Base-by-base conservation (phyloP, 2,329 filamentous ascomycete species). In the Tolypocladium paradoxum region DNA sequence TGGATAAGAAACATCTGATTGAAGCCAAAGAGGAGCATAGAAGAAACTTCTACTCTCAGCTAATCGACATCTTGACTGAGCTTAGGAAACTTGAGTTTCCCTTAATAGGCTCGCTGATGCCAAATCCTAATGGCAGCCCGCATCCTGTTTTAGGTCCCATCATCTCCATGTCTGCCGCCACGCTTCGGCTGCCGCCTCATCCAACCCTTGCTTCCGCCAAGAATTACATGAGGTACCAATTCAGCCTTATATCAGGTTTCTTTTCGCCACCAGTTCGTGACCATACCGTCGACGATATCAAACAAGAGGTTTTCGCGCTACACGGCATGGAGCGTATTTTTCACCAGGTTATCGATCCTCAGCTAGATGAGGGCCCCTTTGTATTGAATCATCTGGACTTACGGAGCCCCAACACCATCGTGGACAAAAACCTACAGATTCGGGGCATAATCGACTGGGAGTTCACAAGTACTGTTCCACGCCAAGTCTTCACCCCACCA, bases 401-500 rank as follows among this genome's bases (percentile, higher is more conserved):
- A 1, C 54, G 57, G 31, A 48, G 54, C 33, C 43, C 48, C 27
- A 65, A 65, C 52, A 62, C 62, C 18, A 55, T 66, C 33, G 61
- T 66, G 14, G 59, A 64, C 29, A 51, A 58, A 1, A 43, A 58
- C 8, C 33, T 63, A 2, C 52, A 46, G 3, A 61, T 66, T 20
- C 53, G 49, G 18, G 59, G 55, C n/a, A 57, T 65, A 22, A 59
- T 64, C 49, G 64, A 64, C 52, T 65, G 62, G 64, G 62, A 65
- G 51, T 66, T 59, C 46, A 16, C 58, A 34, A 49, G 35, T 11
- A 56, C 56, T 9, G 37, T 60, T 51, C 57, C 57, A 31, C 53
- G 36, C 4, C 51, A 58, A 31, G 20, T 54, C 6, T 58, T 59
- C 36, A 54, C 55, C 12, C 56, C 62, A 9, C 56, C 57, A 29